phyloP scores from a whole-genome alignment of 2,329 filamentous ascomycete species.

The Onygenales sp. region DNA sequence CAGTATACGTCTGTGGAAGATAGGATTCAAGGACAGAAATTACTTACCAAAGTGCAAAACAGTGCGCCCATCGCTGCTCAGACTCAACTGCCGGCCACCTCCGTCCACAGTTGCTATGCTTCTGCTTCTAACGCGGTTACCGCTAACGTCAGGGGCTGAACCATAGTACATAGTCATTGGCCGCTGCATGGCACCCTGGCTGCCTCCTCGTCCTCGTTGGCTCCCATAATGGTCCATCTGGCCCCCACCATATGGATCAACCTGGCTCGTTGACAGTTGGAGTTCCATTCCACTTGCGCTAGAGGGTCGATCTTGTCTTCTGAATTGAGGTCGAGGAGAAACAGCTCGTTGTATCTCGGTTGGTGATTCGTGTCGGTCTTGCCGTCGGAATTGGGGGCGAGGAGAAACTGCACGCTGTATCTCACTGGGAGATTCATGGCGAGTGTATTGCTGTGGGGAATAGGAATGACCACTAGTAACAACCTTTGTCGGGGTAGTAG shows the following conservation, averaged over 20 bases:
- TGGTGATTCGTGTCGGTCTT: slow-evolving; percentile 23
- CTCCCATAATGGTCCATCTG: slow-evolving; percentile 25
- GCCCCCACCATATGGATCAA: slow-evolving; percentile 46
- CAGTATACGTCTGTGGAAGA: slow-evolving; percentile 4
- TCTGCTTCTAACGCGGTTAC: slow-evolving; percentile 58
- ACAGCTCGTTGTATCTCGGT: slow-evolving; percentile 30
- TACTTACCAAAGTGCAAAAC: slow-evolving; percentile 90
- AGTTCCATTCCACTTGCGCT: slow-evolving; percentile 54
- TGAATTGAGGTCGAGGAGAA: slow-evolving; percentile 45
- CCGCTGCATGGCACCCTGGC: slow-evolving; percentile 32
- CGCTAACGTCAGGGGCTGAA: slow-evolving; percentile 17
- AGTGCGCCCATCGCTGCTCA: slow-evolving; percentile 60
- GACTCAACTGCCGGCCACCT: slow-evolving; percentile 58
- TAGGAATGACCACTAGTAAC: slow-evolving; percentile 28
- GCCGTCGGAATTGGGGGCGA: slow-evolving; percentile 41
- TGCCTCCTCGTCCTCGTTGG: slow-evolving; percentile 31
- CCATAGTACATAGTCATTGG: slow-evolving; percentile 44
- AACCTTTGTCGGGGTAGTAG: slow-evolving; percentile 18
- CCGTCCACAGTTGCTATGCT: slow-evolving; percentile 71
- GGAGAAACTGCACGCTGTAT: slow-evolving; percentile 41
- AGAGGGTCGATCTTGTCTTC: slow-evolving; percentile 39
- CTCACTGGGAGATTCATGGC: slow-evolving; percentile 28
- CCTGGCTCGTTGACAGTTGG: slow-evolving; percentile 49
- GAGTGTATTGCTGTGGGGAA: slow-evolving; percentile 30
- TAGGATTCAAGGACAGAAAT: slow-evolving; percentile 3